Base-by-base conservation (phyloP, 805 yeast genomes). In the Candida maris region DNA sequence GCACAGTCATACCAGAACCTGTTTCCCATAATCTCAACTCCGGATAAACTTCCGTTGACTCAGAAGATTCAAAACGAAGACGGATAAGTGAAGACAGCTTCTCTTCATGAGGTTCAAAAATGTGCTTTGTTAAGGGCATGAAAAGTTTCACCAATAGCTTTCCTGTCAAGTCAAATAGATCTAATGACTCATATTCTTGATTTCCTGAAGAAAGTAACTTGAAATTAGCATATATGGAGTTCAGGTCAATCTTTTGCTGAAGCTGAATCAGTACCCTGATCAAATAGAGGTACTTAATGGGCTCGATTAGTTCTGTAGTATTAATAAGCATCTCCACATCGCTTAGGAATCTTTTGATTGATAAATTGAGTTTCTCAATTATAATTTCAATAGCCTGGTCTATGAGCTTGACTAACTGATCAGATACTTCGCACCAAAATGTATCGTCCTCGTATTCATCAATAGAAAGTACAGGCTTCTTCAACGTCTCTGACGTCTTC, bases 391-490 rank as follows among this genome's bases (percentile, higher is more conserved):
- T 46, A 6, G 52, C 50, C 16, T 43, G 41, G 19, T 46, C 32
- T 5, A 56, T 30, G 4, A 49, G 26, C 1, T 26, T 16, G n/a
- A 29, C 32, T 15, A 59, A 27, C 3, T 37, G 41, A 0, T 31
- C n/a, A 3, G 50, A 36, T 2, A 42, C 27, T 0, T 14, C 6
- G 4, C 25, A 13, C 68, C 68, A 63, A 32, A 56, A 59, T 13
- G 39, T 49, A 15, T 56, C 59, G 39, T 62, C 50, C 28, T 62
- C 67, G 23, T 44, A 39, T 34, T 62, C 67, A 43, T 63, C 68
- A 29, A 62, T 51, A n/a, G 66, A 56, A 26, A 63, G 37, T 2
- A 58, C 42, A 16, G 64, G 67, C 31, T 56, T 59, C 2, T 33
- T 33, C 24, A 62, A 29, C 3, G 44, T 37, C 2, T 23, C 27